These are phyloP conservation scores for Calonectria pauciramosa DNA, from an alignment of 2,329 filamentous ascomycete species.

Conservation along the genomic window DNA sequence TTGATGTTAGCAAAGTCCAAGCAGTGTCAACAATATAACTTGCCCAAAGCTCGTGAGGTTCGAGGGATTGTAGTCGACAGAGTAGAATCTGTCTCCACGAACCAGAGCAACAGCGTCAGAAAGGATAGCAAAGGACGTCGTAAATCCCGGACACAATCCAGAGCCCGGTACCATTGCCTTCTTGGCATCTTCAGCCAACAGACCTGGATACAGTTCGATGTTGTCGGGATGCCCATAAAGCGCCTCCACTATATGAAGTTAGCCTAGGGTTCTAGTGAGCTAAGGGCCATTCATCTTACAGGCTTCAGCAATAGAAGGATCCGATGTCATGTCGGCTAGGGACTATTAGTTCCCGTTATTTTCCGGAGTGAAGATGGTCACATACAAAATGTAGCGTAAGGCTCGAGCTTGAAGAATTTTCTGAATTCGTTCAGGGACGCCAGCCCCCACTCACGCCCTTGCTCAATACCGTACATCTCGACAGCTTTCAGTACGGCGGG, in stretches of 20 bases:
- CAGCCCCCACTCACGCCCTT: background rate
- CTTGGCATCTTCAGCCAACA: background rate
- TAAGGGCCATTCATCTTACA: background rate
- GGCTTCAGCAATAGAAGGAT: background rate
- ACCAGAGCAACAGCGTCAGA: background rate
- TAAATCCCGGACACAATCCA: background rate
- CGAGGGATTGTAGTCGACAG: background rate
- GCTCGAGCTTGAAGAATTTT: background rate
- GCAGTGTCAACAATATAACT: background rate
- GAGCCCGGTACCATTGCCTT: background rate
- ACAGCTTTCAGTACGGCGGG: background rate
- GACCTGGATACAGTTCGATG: background rate
- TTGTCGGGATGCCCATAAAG: background rate
- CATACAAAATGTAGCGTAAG: background rate
- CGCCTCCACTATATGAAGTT: background rate
- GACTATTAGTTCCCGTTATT: background rate
- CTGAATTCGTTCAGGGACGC: background rate
- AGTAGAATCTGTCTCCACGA: background rate
- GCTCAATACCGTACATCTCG: background rate
- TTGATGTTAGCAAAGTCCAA: background rate
- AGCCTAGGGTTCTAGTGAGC: background rate
- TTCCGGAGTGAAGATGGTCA: background rate
- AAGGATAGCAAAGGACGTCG: background rate
- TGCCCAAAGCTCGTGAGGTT: background rate
- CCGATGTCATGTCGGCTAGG: background rate